phyloP scores from a whole-genome alignment of 768 basidiomycete genomes.

The Boletus pseudo-olivaceus region DNA sequence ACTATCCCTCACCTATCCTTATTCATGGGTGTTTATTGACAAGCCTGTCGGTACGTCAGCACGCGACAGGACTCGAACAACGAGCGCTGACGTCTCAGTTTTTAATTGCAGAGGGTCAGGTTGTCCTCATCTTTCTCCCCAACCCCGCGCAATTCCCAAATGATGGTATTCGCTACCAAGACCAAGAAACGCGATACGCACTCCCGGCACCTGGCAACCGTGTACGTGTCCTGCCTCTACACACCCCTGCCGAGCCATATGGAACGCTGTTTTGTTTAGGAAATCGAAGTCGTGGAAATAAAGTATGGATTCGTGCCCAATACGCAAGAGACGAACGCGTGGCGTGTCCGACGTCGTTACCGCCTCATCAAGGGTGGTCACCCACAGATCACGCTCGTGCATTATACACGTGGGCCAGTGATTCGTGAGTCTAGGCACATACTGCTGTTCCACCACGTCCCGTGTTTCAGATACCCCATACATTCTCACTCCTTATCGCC shows the following conservation, averaged over 20 bases:
- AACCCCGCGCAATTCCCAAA: conserved; percentile 58
- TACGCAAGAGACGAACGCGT: conserved; percentile 56
- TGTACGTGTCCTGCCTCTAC: conserved; percentile 40
- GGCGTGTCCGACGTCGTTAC: conserved; percentile 66
- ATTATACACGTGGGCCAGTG: conserved; percentile 65
- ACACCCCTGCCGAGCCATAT: background rate
- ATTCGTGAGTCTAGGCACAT: conserved; percentile 47
- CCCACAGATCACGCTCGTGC: conserved; percentile 68
- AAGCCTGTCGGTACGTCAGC: conserved; percentile 59
- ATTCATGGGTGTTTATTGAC: conserved; percentile 73
- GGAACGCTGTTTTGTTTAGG: conserved; percentile 37
- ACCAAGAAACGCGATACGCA: conserved; percentile 60
- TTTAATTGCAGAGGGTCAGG: conserved; percentile 52
- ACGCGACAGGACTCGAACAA: background rate
- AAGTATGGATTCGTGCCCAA: conserved; percentile 78
- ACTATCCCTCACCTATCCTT: conserved; percentile 57
- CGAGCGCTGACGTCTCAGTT: background rate
- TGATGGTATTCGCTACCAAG: conserved; percentile 77
- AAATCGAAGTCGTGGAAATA: conserved; percentile 71
- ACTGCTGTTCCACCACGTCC: background rate
- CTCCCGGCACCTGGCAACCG: conserved; percentile 48
- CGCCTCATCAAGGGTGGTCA: conserved; percentile 72
- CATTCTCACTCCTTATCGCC: conserved; percentile 12
- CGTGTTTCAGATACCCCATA: conserved; percentile 20
- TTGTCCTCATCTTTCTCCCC: conserved; percentile 64